A percentile compares a stretch with the other conserved stretches of the same genome.
Evolutionary conservation across 2,329 filamentous ascomycete genomes (phyloP).

Genomic region (Trichoderma sp.): DNA sequence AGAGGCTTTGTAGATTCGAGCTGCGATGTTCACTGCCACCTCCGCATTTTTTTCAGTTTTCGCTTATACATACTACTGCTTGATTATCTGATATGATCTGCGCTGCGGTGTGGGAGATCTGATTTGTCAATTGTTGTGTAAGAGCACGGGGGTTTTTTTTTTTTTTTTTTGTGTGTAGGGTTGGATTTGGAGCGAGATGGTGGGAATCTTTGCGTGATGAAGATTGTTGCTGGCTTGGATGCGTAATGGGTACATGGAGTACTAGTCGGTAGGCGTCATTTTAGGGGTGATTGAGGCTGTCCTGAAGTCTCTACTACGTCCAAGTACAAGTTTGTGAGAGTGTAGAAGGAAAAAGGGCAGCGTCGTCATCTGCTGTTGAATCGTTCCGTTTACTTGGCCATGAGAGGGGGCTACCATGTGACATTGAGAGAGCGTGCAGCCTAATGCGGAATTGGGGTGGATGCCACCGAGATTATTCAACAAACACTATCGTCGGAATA

Average conservation of each 20-base stretch:
- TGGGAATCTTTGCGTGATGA: neutral
- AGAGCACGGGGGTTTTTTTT: neutral
- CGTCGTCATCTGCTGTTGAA: neutral
- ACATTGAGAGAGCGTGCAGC: neutral
- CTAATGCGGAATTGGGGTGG: neutral
- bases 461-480: neutral
- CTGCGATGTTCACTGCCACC: conserved; percentile 8
- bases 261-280: neutral
- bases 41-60: neutral
- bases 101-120: neutral
- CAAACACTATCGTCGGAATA: neutral
- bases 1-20: neutral
- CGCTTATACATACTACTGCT: neutral
- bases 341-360: neutral
- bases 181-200: neutral
- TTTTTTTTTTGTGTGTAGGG: neutral
- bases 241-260: neutral
- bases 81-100: no score
- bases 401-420: neutral
- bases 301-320: neutral
- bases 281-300: neutral
- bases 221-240: neutral
- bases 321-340: neutral
- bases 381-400: neutral
- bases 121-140: neutral